Evolutionary conservation across 176 grass and related monocot species (phyloP).

Genomic region (Triticum turgidum): DNA sequence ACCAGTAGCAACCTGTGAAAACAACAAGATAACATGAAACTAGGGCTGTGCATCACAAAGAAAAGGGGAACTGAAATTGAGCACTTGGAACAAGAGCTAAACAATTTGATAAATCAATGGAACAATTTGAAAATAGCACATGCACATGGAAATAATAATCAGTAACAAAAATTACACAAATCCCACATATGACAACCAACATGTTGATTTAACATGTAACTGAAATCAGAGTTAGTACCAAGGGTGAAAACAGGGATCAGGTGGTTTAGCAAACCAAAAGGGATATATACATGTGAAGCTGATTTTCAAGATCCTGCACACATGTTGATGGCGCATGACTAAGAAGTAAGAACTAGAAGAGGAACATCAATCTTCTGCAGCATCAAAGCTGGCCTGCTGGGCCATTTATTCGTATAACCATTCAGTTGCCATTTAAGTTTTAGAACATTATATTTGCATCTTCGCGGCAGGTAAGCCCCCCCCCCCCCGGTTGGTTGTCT

Average conservation of each 20-base stretch:
- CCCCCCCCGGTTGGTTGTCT: too few relatives aligned
- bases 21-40: slow-evolving; percentile 15
- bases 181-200: background rate
- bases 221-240: background rate
- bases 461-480: too few relatives aligned
- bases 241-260: background rate
- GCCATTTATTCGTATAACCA: background rate
- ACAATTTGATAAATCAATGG: background rate
- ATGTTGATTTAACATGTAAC: background rate
- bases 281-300: background rate
- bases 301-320: slow-evolving; percentile 6
- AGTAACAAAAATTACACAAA: slow-evolving; percentile 2
- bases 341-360: background rate
- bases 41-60: background rate
- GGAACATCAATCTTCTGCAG: background rate
- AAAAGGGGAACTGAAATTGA: background rate
- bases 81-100: background rate
- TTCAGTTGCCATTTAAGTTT: background rate
- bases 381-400: background rate
- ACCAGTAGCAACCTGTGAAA: slow-evolving; percentile 76
- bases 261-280: background rate
- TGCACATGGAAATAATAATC: background rate
- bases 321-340: background rate
- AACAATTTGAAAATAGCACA: background rate
- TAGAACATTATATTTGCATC: background rate